Conservation (phyloP, 2,329 filamentous ascomycete genomes). For the Calcarisporium arbuscula region DNA sequence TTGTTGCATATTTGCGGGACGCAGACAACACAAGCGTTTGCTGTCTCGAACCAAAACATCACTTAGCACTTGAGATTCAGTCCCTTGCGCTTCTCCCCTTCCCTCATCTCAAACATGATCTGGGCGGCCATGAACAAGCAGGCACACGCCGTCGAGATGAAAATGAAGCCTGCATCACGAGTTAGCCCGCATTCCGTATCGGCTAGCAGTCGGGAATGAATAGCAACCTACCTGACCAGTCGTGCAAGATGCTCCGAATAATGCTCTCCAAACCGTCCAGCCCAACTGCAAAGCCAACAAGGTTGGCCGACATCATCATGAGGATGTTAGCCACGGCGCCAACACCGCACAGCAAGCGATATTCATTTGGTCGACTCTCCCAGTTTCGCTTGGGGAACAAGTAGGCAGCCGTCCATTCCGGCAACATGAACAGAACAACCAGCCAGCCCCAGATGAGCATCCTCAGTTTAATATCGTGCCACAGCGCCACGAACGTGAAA, state of each 20-base stretch:
- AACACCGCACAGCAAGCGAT: slow-evolving; percentile 72
- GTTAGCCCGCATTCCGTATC: slow-evolving; percentile 14
- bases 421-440: slow-evolving; percentile 86
- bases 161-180: slow-evolving; percentile 52
- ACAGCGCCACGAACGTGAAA: slow-evolving; percentile 95
- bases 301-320: slow-evolving; percentile 93
- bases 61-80: slow-evolving; percentile 73
- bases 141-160: slow-evolving; percentile 64
- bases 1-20: no score
- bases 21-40: not conserved
- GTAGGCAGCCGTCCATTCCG: slow-evolving; percentile 67
- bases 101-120: slow-evolving; percentile 93
- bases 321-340: slow-evolving; percentile 80
- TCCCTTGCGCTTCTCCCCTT: slow-evolving; percentile 75
- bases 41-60: not conserved
- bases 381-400: slow-evolving; percentile 71
- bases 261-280: slow-evolving; percentile 79
- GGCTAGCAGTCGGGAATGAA: not conserved
- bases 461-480: slow-evolving; percentile 92
- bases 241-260: slow-evolving; percentile 66
- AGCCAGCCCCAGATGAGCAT: slow-evolving; percentile 97
- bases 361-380: slow-evolving; percentile 61
- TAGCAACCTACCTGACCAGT: slow-evolving; percentile 54
- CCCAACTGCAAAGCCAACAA: slow-evolving; percentile 92
- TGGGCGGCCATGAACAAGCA: slow-evolving; percentile 80